Evolutionary conservation across 352 stramenopile species (phyloP), one percentile per base, ranked within the genome.

Genomic region (Pythium sukuiense): DNA sequence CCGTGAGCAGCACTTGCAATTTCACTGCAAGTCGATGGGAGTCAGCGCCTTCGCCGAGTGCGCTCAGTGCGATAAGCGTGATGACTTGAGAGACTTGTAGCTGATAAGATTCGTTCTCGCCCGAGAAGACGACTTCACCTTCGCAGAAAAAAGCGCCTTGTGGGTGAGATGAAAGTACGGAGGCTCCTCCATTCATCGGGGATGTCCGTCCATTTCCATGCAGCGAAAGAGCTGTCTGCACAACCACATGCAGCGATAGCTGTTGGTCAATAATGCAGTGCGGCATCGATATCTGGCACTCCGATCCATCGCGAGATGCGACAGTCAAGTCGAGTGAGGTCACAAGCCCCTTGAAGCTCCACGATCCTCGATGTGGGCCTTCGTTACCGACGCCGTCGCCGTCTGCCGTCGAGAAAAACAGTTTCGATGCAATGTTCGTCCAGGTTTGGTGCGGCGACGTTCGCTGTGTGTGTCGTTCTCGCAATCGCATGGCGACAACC

Each of bases 91-190:
- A 69, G 0, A 59, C 45, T 29, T 59, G 62, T 9, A 37, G 58
- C 2, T 41, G 54, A 16, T 14, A 27, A 7, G 46, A 9, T 14
- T 46, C 60, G 4, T 33, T 53, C 9, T 33, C 12, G 18, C 13
- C n/a, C 4, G 41, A 54, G 27, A 69, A 63, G 0, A 26, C 26
- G 1, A 63, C 35, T n/a, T 69, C 54, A 16, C 62, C 62, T 58
- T 69, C 62, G 9, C 62, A 62, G 27, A 48, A 69, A 35, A 69
- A 69, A 6, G 61, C 37, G 13, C 54, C 61, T 18, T 54, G 52
- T 2, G 43, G 53, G 20, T 60, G 50, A 37, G 35, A 8, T 7
- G 50, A 18, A 29, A 66, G 37, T 2, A 20, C 11, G 29, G 39
- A 63, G 1, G 62, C 50, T 57, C 11, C 14, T 11, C n/a, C 41